Conservation (phyloP, 78 protist species). For the Speleostelium caveatum region DNA sequence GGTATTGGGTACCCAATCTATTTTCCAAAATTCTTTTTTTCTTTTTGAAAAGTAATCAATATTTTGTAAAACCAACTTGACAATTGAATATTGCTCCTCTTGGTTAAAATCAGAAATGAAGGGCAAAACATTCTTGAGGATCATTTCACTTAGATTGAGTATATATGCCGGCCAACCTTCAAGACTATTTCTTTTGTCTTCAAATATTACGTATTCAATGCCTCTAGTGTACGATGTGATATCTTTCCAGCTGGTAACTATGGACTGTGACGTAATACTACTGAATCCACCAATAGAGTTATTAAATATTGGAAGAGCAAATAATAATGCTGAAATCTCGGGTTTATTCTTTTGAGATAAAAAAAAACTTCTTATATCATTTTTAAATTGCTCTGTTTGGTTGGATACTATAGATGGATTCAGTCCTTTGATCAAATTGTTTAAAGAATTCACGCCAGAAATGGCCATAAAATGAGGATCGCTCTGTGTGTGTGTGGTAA, state of each 20-base stretch:
- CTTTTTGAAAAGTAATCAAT: not conserved
- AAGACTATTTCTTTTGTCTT: not conserved
- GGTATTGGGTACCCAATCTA: slow-evolving; percentile 1
- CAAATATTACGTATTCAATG: not conserved
- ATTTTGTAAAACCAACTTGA: not conserved
- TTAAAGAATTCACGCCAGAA: not conserved
- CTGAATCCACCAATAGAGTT: slow-evolving; percentile 14
- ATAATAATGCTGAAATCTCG: not conserved
- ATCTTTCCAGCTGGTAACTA: not conserved
- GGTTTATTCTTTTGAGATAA: not conserved
- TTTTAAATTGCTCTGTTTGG: not conserved
- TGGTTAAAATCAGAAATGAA: not conserved
- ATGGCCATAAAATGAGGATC: not conserved
- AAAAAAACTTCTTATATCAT: not conserved
- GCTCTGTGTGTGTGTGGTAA: not conserved
- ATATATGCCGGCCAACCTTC: not conserved
- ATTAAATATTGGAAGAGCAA: slow-evolving; percentile 3
- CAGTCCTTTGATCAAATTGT: not conserved
- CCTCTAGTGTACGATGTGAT: not conserved
- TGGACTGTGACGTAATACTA: not conserved
- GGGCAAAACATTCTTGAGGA: not conserved
- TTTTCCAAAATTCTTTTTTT: not conserved
- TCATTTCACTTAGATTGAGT: not conserved
- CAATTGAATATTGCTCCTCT: slow-evolving; percentile 1
- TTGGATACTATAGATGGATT: not conserved